Conservation (phyloP, 371 early-diverging fungal species). For the Actinomortierella wolfii region DNA sequence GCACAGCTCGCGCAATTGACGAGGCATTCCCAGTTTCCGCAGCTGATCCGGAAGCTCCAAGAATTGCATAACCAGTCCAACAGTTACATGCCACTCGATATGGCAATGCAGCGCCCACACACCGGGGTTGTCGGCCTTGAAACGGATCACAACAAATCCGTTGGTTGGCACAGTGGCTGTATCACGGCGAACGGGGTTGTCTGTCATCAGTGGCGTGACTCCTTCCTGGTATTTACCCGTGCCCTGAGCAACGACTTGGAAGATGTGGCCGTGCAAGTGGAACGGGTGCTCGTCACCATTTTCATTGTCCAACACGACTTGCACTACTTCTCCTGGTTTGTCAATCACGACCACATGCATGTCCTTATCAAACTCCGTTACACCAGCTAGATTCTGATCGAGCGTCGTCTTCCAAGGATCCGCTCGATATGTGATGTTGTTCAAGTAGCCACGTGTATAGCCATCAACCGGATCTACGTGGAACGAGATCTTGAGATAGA, state of each 20-base stretch:
- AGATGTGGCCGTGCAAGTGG: slow-evolving; percentile 51
- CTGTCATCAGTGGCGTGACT: slow-evolving; percentile 47
- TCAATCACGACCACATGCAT: slow-evolving; percentile 39
- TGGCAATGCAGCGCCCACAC: slow-evolving; percentile 55
- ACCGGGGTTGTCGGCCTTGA: slow-evolving; percentile 60
- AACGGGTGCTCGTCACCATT: slow-evolving; percentile 47
- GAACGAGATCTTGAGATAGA: slow-evolving; percentile 37
- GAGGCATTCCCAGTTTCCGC: slow-evolving; percentile 39
- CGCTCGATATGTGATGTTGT: slow-evolving; percentile 29
- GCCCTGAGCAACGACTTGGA: slow-evolving; percentile 51
- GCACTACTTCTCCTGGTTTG: slow-evolving; percentile 20
- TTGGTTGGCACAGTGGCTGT: slow-evolving; percentile 54
- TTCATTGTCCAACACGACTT: slow-evolving; percentile 35
- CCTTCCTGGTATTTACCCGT: slow-evolving; percentile 46
- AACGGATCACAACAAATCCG: slow-evolving; percentile 57
- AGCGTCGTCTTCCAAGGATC: slow-evolving; percentile 41
- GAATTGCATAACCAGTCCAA: slow-evolving; percentile 43
- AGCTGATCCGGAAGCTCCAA: slow-evolving; percentile 37
- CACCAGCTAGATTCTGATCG: slow-evolving; percentile 22
- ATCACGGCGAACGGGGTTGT: slow-evolving; percentile 67
- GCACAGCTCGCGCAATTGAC: slow-evolving; percentile 22
- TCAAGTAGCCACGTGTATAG: slow-evolving; percentile 28
- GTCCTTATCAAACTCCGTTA: slow-evolving; percentile 5
- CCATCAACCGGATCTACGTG: slow-evolving; percentile 20
- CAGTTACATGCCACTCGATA: slow-evolving; percentile 47